Evolutionary conservation across 805 yeast genomes (phyloP), one percentile per base, ranked within the genome.

Genomic region (Candida tammaniensis): DNA sequence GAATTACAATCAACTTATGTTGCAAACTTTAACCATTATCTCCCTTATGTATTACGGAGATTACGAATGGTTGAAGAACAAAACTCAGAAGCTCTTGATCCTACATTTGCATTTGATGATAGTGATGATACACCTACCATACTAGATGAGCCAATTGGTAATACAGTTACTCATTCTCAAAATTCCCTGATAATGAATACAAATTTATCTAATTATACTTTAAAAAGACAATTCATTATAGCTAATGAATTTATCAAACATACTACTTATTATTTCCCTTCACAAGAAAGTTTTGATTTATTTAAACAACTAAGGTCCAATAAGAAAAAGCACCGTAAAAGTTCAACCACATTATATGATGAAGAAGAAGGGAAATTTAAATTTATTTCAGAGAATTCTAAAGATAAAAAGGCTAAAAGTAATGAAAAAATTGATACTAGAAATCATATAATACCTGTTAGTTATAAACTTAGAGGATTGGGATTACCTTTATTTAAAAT

Each of bases 401-500:
- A 35, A 7, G 42, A 27, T 24, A 27, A 27, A 17, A 36, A 26
- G 20, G 24, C 8, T 5, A 12, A 17, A 26, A 18, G 12, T 10
- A 40, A 36, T 8, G 36, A 17, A 5, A 27, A 27, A 6, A 47
- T 59, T 7, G 70, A 62, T 37, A 27, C 53, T 4, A 37, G 68
- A 33, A 42, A 37, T 7, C 68, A 61, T 39, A 49, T 61, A 3
- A 46, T 64, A 0, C 69, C 70, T 0, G 34, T 57, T 5, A 58
- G 49, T 7, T 48, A 53, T 32, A 62, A 61, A 29, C 27, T 42
- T 11, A 46, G 45, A 39, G 71, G 71, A 3, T 10, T 41, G 17
- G 71, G 70, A 0, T 43, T 64, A 26, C 72, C 72, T 0, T 35
- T 66, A 7, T 51, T 66, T 40, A 64, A 57, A 41, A 38, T 64